A percentile compares a stretch with the other conserved stretches of the same genome.
phyloP scores from a whole-genome alignment of 139 green algal genomes.

The Coelastrella sp. region DNA sequence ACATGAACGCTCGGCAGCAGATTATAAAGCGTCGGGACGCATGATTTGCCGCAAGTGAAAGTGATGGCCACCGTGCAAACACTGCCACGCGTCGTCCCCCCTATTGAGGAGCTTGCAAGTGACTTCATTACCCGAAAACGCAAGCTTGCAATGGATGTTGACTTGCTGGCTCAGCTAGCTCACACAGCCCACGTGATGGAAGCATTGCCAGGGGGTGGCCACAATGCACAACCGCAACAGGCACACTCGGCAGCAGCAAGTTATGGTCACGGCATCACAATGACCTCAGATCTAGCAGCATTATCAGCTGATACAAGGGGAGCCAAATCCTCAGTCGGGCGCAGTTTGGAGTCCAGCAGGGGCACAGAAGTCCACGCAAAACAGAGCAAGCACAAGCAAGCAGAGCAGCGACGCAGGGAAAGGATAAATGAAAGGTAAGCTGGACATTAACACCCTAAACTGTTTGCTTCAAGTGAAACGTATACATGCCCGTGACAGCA shows the following conservation, averaged over 20 bases:
- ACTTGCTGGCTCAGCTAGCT: conserved; percentile 24
- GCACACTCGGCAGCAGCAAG: neutral
- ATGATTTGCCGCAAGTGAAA: neutral
- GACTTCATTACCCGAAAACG: neutral
- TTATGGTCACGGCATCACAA: neutral
- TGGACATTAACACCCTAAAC: neutral
- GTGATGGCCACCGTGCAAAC: neutral
- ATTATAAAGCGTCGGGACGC: too few relatives aligned
- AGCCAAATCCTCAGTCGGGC: neutral
- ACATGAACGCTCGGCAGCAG: too few relatives aligned
- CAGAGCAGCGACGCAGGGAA: conserved; percentile 75
- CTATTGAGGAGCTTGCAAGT: neutral
- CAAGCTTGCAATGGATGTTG: neutral
- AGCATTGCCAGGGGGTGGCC: neutral
- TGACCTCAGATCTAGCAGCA: neutral
- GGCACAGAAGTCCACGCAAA: conserved; percentile 12
- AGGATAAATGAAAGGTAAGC: conserved; percentile 79
- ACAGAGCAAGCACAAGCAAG: conserved; percentile 38
- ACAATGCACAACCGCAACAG: conserved; percentile 2
- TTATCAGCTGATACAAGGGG: conserved; percentile 7
- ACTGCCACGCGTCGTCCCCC: neutral
- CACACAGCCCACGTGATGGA: conserved; percentile 23
- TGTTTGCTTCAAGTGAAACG: too few relatives aligned
- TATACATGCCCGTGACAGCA: neutral
- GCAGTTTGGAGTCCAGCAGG: neutral